phyloP scores from a whole-genome alignment of 192 early-diverging fungal species.

The Helicostylum pulchrum region DNA sequence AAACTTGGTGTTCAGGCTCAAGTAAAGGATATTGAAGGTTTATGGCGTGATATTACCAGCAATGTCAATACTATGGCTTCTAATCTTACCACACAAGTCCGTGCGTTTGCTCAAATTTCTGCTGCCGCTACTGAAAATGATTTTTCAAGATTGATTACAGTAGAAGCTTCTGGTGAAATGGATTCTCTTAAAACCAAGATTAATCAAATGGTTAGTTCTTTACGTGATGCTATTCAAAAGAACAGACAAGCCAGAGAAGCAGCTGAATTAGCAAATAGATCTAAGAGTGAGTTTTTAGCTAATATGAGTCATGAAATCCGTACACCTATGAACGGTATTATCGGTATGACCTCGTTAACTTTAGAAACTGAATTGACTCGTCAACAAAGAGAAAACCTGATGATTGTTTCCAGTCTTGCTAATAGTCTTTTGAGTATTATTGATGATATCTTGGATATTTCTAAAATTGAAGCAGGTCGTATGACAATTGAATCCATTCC shows the following conservation, averaged over 20 bases:
- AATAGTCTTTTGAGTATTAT: conserved; percentile 75
- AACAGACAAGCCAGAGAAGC: conserved; percentile 76
- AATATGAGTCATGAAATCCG: conserved; percentile 70
- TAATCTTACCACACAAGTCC: conserved; percentile 78
- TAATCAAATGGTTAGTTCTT: conserved; percentile 79
- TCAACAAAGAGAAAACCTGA: conserved; percentile 80
- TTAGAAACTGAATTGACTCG: conserved; percentile 76
- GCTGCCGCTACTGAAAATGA: conserved; percentile 70
- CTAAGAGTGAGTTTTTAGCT: conserved; percentile 70
- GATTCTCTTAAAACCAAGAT: conserved; percentile 78
- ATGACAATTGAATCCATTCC: conserved; percentile 78
- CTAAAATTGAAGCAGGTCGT: conserved; percentile 81
- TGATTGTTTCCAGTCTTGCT: conserved; percentile 72
- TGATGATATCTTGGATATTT: conserved; percentile 83
- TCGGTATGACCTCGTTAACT: conserved; percentile 70
- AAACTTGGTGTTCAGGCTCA: conserved; percentile 51
- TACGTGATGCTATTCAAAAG: conserved; percentile 75
- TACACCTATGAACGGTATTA: conserved; percentile 84
- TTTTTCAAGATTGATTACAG: conserved; percentile 72
- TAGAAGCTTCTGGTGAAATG: conserved; percentile 84
- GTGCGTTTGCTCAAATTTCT: conserved; percentile 77
- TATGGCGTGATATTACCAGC: conserved; percentile 64
- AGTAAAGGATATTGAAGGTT: conserved; percentile 53
- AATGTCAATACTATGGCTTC: conserved; percentile 72
- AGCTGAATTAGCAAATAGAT: conserved; percentile 81